Evolutionary conservation across 306 rosid species (phyloP), one percentile per base, ranked within the genome.

Genomic region (Astragalus membranaceus): DNA sequence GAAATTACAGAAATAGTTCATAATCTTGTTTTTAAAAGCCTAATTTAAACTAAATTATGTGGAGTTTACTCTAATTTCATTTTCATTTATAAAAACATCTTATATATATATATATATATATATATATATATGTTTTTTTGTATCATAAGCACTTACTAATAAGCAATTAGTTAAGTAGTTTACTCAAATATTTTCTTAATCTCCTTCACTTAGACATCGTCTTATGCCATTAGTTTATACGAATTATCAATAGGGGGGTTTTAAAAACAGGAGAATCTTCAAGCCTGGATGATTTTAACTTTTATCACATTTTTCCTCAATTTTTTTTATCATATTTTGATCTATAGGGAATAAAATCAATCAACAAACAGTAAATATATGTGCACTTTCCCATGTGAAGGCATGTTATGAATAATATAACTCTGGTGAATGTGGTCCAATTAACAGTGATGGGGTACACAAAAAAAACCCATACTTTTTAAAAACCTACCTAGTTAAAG

Each of bases 351-450:
- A 44, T 41, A 26, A 50, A 16, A 63, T 37, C 10, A 64, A 63
- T 37, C 10, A 53, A 8, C 10, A 10, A 30, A 14, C 8, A 10
- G 16, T 32, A 8, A 12, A 15, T 64, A 6, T 49, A 52, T 51
- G 26, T 50, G 13, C 3, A 1, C 35, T 51, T 10, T 35, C 32
- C 32, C 81, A 69, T 69, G 75, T 69, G 71, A 33, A 36, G 14
- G 44, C 81, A 61, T 60, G 75, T 12, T 58, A 2, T 76, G 41
- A 39, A 30, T 49, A 30, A 8, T 46, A 49, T 69, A 20, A 58
- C 44, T 35, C 35, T 44, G 59, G 26, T 17, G 16, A 62, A 33
- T 70, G 56, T 61, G 76, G 51, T 23, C 49, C 58, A 59, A 7
- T 15, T 47, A n/a, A 49, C 17, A 20, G 47, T 7, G 43, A 41